Evolutionary conservation across 2,329 filamentous ascomycete genomes (phyloP).

Genomic region (Colletotrichum sp.): DNA sequence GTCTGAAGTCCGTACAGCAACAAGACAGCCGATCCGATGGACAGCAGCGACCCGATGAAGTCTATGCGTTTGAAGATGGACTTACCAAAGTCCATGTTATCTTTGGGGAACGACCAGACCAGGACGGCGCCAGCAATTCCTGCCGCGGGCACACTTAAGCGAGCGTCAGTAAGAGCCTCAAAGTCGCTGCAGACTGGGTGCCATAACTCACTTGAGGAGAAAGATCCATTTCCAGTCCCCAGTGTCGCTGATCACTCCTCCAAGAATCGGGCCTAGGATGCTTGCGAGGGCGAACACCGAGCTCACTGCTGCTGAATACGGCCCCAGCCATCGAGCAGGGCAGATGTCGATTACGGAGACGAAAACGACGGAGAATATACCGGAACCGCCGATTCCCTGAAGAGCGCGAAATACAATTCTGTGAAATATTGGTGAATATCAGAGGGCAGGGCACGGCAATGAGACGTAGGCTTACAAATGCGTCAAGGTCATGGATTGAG

Average conservation of each 20-base stretch:
- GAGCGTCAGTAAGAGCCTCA: background rate
- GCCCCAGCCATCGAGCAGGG: background rate
- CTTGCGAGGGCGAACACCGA: slow-evolving; percentile 48
- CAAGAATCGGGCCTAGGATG: slow-evolving; percentile 43
- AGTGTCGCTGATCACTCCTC: slow-evolving; percentile 32
- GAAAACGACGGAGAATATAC: background rate
- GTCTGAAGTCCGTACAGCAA: background rate
- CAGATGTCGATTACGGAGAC: background rate
- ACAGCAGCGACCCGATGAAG: background rate
- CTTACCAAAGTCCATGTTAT: background rate
- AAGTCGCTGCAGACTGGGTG: background rate
- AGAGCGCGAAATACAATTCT: slow-evolving; percentile 46
- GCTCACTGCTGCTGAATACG: slow-evolving; percentile 25
- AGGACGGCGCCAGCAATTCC: background rate
- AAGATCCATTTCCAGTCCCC: background rate
- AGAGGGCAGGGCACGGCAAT: fast-evolving
- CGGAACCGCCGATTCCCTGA: slow-evolving; percentile 40
- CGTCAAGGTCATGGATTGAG: background rate
- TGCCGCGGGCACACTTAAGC: background rate
- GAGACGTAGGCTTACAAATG: background rate
- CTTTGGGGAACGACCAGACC: background rate
- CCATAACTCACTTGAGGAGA: background rate
- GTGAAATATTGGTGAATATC: background rate
- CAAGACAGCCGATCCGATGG: background rate
- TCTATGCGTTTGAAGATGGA: background rate